Evolutionary conservation across 2,329 filamentous ascomycete genomes (phyloP).

Genomic region (Pyrenochaeta sp.): DNA sequence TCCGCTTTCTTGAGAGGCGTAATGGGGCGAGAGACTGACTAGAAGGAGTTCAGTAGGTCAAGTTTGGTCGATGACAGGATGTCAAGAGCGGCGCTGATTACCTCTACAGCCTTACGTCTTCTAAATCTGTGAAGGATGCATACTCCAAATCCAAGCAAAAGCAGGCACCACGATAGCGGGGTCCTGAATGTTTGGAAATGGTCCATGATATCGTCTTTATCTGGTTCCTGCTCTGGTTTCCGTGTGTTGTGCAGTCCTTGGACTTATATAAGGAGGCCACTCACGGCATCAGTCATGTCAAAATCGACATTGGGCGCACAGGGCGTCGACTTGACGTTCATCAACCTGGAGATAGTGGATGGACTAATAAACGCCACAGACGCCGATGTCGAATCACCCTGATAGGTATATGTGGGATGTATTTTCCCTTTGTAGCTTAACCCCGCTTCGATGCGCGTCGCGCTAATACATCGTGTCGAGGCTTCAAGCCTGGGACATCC

Average conservation of each 20-base stretch:
- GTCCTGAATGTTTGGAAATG: not conserved
- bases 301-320: not conserved
- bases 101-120: not conserved
- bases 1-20: not conserved
- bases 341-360: not conserved
- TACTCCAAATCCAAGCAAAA: not conserved
- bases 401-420: conserved; percentile 4
- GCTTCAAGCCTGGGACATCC: not conserved
- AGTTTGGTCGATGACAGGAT: too few species aligned
- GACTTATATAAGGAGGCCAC: not conserved
- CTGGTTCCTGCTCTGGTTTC: not conserved
- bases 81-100: too few species aligned
- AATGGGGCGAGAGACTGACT: not conserved
- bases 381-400: conserved; percentile 6
- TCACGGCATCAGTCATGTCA: not conserved
- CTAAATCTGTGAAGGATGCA: not conserved
- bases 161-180: not conserved
- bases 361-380: not conserved
- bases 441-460: conserved; percentile 13
- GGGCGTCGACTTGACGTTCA: conserved; percentile 1
- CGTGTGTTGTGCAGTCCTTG: not conserved
- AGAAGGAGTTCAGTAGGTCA: not conserved
- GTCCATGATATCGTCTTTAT: not conserved
- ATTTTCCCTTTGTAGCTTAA: conserved; percentile 14
- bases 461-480: not conserved